Conservation (phyloP, 2,329 filamentous ascomycete species). For the Exophiala mesophila region DNA sequence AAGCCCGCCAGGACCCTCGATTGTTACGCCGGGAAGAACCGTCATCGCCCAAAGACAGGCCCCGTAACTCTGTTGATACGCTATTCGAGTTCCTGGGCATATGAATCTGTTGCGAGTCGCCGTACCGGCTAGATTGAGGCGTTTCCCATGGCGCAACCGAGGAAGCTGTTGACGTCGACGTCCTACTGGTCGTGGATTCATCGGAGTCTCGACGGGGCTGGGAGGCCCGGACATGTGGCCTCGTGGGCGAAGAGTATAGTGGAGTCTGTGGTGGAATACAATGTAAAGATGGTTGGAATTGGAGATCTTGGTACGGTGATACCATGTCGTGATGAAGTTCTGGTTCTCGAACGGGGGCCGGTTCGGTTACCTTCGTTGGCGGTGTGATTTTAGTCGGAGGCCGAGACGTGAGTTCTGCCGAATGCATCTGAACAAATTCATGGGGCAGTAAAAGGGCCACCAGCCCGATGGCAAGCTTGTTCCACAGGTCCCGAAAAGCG, state of each 20-base stretch:
- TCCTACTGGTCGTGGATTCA: conserved; percentile 15
- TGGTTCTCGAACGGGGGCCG: no score
- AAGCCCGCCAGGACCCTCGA: conserved; percentile 1
- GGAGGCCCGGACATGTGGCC: no score
- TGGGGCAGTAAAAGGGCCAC: conserved; percentile 21
- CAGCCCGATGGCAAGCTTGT: conserved; percentile 20
- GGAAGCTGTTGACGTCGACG: conserved; percentile 15
- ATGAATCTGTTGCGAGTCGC: background rate
- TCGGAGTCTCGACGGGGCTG: conserved; percentile 16
- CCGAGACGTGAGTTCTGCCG: no score
- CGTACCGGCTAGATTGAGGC: conserved; percentile 4
- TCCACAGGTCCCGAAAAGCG: conserved; percentile 19
- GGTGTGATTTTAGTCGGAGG: no score
- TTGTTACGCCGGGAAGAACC: conserved; percentile 1
- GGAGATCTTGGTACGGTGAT: no score
- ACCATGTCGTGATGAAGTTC: no score
- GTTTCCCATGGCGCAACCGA: conserved; percentile 16
- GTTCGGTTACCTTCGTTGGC: no score
- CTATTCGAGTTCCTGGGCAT: background rate
- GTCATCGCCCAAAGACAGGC: background rate
- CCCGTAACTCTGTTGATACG: background rate
- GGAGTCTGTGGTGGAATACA: no score
- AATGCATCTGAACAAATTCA: conserved; percentile 16
- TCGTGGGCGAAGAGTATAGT: no score
- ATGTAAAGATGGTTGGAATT: no score